These are phyloP conservation scores for Nepenthes gracilis DNA, from an alignment of 148 eudicot genomes.

Conservation along the genomic window DNA sequence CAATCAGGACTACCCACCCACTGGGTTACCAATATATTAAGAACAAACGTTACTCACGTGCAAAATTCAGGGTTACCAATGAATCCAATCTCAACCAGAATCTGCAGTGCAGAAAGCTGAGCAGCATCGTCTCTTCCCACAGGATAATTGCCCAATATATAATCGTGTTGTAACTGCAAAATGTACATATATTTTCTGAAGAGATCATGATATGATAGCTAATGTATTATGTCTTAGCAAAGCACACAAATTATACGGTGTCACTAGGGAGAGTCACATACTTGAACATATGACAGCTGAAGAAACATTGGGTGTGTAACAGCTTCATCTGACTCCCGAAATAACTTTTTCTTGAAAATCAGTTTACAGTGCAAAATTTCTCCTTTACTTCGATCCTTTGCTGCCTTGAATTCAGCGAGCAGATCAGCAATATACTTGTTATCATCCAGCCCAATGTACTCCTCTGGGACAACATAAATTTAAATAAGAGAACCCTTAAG, in stretches of 20 bases:
- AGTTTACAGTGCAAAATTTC: slow-evolving; percentile 90
- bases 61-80: slow-evolving; percentile 64
- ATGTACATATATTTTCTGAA: neutral
- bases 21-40: too few relatives aligned
- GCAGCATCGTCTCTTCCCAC: slow-evolving; percentile 98
- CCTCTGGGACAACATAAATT: slow-evolving; percentile 38
- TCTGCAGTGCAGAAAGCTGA: slow-evolving; percentile 85
- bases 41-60: slow-evolving; percentile 48
- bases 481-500: neutral
- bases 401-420: slow-evolving; percentile 86
- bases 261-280: slow-evolving; percentile 8
- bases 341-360: slow-evolving; percentile 85
- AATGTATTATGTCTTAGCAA: neutral
- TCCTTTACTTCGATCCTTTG: slow-evolving; percentile 94
- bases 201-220: neutral
- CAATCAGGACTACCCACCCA: too few relatives aligned
- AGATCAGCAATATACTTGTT: slow-evolving; percentile 93
- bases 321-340: slow-evolving; percentile 97
- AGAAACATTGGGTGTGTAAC: slow-evolving; percentile 93
- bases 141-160: slow-evolving; percentile 92
- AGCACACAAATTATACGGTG: neutral
- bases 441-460: slow-evolving; percentile 86
- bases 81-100: slow-evolving; percentile 87
- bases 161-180: slow-evolving; percentile 67
- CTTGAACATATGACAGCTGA: slow-evolving; percentile 95